Conservation (phyloP, 352 stramenopile genomes). For the Pythium monospermum region DNA sequence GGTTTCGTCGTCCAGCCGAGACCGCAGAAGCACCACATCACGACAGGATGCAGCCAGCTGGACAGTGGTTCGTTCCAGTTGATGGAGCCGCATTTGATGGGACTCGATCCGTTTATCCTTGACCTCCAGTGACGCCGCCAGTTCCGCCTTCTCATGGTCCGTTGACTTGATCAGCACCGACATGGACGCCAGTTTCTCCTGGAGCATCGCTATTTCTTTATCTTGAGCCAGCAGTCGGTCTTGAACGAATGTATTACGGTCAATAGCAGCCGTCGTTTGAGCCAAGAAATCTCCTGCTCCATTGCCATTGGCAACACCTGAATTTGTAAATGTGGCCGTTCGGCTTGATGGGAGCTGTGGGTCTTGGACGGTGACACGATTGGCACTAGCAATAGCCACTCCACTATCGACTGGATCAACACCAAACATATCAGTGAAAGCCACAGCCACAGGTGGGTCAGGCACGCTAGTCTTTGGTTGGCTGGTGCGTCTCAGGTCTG, state of each 20-base stretch:
- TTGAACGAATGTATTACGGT: constrained; percentile 31
- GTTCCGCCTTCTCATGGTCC: constrained; percentile 58
- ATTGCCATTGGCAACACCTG: no score
- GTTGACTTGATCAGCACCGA: constrained; percentile 58
- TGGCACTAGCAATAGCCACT: neutral
- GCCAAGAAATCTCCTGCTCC: constrained; percentile 2
- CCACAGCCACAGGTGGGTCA: neutral
- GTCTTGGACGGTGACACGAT: no score
- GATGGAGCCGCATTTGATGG: constrained; percentile 53
- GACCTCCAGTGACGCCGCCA: constrained; percentile 51
- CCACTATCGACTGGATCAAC: neutral
- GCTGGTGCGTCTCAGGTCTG: neutral
- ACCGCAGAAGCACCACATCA: constrained; percentile 40
- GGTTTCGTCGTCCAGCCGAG: constrained; percentile 50
- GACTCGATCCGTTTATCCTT: constrained; percentile 75
- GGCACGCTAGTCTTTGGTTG: neutral
- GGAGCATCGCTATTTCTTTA: constrained; percentile 64
- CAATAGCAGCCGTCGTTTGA: neutral
- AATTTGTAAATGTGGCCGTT: constrained; percentile 12
- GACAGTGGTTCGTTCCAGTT: constrained; percentile 53
- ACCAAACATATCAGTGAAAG: constrained; percentile 1
- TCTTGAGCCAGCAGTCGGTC: constrained; percentile 59
- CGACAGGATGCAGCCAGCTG: constrained; percentile 41
- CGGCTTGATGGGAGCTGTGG: constrained; percentile 2
- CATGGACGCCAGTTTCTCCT: constrained; percentile 61